Evolutionary conservation across 2,329 filamentous ascomycete genomes (phyloP).

Genomic region (Zymoseptoria crescenta): DNA sequence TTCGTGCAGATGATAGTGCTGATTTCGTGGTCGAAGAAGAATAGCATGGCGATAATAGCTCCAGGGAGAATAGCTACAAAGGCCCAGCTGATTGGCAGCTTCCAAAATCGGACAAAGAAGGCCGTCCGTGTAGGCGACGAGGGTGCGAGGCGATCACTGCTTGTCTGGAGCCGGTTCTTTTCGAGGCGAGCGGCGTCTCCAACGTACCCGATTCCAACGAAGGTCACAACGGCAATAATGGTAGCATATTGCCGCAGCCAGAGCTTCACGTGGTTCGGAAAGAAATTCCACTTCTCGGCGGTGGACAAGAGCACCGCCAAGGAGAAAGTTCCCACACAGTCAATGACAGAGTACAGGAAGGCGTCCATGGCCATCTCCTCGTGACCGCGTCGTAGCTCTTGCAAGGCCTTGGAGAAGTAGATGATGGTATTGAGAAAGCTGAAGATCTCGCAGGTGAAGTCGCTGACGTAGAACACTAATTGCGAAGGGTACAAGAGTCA

Average conservation of each 20-base stretch:
- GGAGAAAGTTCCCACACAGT: conserved; percentile 55
- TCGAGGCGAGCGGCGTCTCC: conserved; percentile 53
- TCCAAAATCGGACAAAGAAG: conserved; percentile 60
- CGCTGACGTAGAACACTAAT: conserved; percentile 56
- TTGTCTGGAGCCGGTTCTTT: conserved; percentile 51
- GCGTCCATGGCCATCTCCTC: conserved; percentile 50
- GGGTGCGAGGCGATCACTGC: conserved; percentile 46
- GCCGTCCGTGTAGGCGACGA: conserved; percentile 46
- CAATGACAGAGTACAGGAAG: conserved; percentile 58
- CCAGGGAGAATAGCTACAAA: conserved; percentile 56
- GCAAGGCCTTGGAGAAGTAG: conserved; percentile 56
- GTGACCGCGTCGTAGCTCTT: conserved; percentile 56
- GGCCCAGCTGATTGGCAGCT: conserved; percentile 51
- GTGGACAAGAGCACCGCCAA: conserved; percentile 55
- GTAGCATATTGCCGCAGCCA: conserved; percentile 57
- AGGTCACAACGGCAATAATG: conserved; percentile 58
- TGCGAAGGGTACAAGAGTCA: neutral
- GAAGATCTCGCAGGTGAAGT: conserved; percentile 60
- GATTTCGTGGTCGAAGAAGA: conserved; percentile 64
- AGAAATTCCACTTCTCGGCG: conserved; percentile 55
- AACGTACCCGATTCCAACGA: conserved; percentile 55
- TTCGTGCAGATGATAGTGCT: conserved; percentile 61
- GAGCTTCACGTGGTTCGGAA: conserved; percentile 55
- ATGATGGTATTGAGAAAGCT: conserved; percentile 60
- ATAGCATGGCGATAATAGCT: conserved; percentile 57